These are phyloP conservation scores for Penicillium macrosclerotiorum DNA, from an alignment of 495 filamentous ascomycete species.

Conservation along the genomic window DNA sequence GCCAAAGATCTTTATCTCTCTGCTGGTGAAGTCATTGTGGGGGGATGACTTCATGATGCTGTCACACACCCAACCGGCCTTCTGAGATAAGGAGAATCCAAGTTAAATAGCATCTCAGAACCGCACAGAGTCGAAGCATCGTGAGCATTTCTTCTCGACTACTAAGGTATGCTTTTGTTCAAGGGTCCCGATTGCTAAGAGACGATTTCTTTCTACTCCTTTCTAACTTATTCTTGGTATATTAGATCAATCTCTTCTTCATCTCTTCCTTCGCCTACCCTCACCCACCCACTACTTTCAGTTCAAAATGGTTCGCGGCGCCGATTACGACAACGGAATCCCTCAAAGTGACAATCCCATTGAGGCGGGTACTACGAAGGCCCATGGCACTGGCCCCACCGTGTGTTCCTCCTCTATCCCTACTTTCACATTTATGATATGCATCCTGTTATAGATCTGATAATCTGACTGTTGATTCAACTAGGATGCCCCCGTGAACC, in stretches of 20 bases:
- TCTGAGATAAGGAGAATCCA: not conserved
- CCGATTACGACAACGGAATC: slow-evolving; percentile 48
- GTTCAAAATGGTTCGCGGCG: slow-evolving; percentile 50
- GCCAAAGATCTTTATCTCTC: slow-evolving; percentile 6
- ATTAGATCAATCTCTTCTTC: not conserved
- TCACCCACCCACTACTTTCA: not conserved
- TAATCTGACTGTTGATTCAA: not conserved
- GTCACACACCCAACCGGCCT: slow-evolving; percentile 16
- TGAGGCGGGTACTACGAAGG: slow-evolving; percentile 44
- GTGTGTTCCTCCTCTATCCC: no score
- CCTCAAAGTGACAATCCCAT: slow-evolving; percentile 51
- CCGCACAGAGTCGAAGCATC: no score
- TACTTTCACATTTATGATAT: no score
- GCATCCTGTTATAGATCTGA: not conserved
- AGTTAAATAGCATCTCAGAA: not conserved
- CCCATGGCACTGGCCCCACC: slow-evolving; percentile 35
- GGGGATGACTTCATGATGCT: slow-evolving; percentile 41
- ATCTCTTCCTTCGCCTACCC: not conserved
- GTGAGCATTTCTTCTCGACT: no score
- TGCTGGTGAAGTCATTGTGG: slow-evolving; percentile 35
- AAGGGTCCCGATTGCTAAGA: not conserved
- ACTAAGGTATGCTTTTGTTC: not conserved
- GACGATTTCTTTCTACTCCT: no score
- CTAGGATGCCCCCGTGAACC: slow-evolving; percentile 42
- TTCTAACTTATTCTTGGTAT: not conserved